These are phyloP conservation scores for Fraxinus dipetala DNA, from an alignment of 305 asterid species.

Conservation along the genomic window DNA sequence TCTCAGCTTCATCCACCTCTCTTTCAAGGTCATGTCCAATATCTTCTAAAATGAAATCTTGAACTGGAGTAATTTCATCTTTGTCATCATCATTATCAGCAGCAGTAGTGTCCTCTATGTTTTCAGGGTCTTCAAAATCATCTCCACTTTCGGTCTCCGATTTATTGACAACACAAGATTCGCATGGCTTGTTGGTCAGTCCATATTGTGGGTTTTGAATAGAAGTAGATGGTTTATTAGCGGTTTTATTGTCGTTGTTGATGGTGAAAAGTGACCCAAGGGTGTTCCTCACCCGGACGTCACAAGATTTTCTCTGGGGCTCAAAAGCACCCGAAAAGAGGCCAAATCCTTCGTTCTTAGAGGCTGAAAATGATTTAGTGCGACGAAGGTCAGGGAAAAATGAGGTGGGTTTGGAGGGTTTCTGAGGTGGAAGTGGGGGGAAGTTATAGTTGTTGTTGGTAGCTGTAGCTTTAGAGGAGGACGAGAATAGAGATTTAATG, in stretches of 20 bases:
- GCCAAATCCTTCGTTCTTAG: constrained; percentile 76
- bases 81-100: constrained; percentile 14
- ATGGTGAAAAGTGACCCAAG: constrained; percentile 60
- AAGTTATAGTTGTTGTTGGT: constrained; percentile 11
- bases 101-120: constrained; percentile 18
- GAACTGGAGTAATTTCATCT: constrained; percentile 37
- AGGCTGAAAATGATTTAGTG: constrained; percentile 77
- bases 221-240: constrained; percentile 24
- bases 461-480: constrained; percentile 38
- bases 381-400: constrained; percentile 78
- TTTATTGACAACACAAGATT: constrained; percentile 34
- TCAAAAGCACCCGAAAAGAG: constrained; percentile 41
- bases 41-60: constrained; percentile 29
- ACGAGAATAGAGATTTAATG: constrained; percentile 61
- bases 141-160: constrained; percentile 38
- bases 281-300: constrained; percentile 70
- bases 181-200: constrained; percentile 25
- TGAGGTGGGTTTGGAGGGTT: constrained; percentile 48
- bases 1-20: constrained; percentile 46
- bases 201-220: constrained; percentile 24
- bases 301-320: constrained; percentile 92
- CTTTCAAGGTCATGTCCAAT: constrained; percentile 27
- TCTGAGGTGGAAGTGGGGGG: constrained; percentile 28
- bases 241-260: constrained; percentile 44
- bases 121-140: constrained; percentile 23